Evolutionary conservation across 768 basidiomycete species (phyloP), one percentile per base, ranked within the genome.

Genomic region (Lactarius sp.): DNA sequence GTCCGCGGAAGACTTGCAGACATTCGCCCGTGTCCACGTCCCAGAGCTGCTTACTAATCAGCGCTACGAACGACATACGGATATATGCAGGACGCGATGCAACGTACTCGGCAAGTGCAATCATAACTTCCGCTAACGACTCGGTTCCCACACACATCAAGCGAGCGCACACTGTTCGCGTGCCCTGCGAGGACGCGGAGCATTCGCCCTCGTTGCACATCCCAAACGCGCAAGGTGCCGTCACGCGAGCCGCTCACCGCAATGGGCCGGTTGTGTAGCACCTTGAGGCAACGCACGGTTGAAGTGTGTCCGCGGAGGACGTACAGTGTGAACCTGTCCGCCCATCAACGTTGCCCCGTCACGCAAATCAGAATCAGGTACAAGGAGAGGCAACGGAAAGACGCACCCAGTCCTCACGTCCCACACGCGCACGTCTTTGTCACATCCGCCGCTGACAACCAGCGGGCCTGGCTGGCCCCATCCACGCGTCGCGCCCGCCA

Each of bases 121-220:
- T 99, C 96, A 73, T 99, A 98, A 72, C 94, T 94, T 39, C 94
- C 96, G 69, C 91, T 94, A 42, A 94, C 94, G 13, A 88, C 87
- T 68, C 77, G 80, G 66, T 85, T 86, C 31, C 93, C 96, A 68
- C 84, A 87, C 12, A 94, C 86, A 73, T 98, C 96, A 36, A 98
- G 76, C 71, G 92, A 93, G 52, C 96, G 77, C 14, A 98, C 95
- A 68, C 90, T 92, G 47, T 83, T 78, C 33, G 78, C 75, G 72
- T 99, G 96, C 0, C 96, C 96, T 20, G 77, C 74, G 37, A 99
- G 78, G 7, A 86, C 78, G 18, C 83, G 79, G 39, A 91, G 71
- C 61, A 83, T 75, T 52, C 81, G 78, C 0, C 96, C 96, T 13
- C 79, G 81, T 73, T 92, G 90, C 39, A 99, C 83, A 73, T 99